phyloP scores from a whole-genome alignment of 306 rosid genomes.

The Dalbergia cochinchinensis region DNA sequence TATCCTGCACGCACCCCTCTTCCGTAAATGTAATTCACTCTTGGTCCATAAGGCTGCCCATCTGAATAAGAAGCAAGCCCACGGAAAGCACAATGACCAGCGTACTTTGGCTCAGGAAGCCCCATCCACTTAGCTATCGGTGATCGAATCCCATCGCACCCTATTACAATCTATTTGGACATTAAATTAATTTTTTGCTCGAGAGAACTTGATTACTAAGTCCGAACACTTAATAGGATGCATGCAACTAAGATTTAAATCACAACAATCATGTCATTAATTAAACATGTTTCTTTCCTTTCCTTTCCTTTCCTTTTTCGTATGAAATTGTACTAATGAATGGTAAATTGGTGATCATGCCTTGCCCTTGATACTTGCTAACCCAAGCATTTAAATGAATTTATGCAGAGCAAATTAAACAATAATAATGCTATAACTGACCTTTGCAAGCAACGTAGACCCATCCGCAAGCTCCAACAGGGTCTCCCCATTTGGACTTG shows the following conservation, averaged over 20 bases:
- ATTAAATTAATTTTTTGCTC: not conserved
- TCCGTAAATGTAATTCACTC: constrained; percentile 75
- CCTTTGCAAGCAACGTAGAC: constrained; percentile 73
- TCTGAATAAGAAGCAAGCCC: constrained; percentile 74
- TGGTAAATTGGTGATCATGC: not conserved
- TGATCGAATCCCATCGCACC: constrained; percentile 90
- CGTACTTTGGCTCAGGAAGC: constrained; percentile 70
- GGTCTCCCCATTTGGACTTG: constrained; percentile 59
- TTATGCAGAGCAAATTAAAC: not conserved
- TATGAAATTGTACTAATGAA: not conserved
- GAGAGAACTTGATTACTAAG: not conserved
- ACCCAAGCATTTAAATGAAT: not conserved
- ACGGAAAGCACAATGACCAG: constrained; percentile 82
- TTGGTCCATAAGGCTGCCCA: constrained; percentile 74
- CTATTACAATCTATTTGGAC: constrained; percentile 75
- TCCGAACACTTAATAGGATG: not conserved
- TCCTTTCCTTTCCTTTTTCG: too few species aligned
- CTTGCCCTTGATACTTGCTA: not conserved
- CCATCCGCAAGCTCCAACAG: constrained; percentile 72
- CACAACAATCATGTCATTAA: not conserved
- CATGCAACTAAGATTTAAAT: too few species aligned
- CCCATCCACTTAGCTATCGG: constrained; percentile 94
- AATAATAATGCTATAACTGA: constrained; percentile 21
- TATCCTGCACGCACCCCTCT: constrained; percentile 85
- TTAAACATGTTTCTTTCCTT: not conserved